Conservation (phyloP, 176 grass and related monocot genomes). For the Tillandsia fasciculata region DNA sequence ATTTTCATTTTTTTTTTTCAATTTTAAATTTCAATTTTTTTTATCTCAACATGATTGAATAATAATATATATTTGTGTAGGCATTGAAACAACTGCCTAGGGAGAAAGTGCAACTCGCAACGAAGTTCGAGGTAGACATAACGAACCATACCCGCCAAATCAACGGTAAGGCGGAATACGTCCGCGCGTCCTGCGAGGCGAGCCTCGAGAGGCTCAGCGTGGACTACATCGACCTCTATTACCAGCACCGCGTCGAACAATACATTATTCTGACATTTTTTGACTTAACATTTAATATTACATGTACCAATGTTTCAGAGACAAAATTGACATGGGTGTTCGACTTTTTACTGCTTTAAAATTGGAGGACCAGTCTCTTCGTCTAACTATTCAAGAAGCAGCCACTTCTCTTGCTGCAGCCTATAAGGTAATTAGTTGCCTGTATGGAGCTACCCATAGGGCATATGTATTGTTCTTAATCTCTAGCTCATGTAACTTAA, state of each 20-base stretch:
- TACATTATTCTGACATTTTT: conserved; percentile 12
- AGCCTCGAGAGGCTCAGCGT: conserved; percentile 53
- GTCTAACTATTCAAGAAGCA: conserved; percentile 69
- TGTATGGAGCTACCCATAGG: neutral
- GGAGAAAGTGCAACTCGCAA: conserved; percentile 19
- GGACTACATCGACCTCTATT: conserved; percentile 66
- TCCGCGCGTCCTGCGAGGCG: conserved; percentile 57
- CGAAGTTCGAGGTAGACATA: conserved; percentile 14
- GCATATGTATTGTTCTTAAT: neutral
- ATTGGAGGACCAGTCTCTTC: conserved; percentile 69
- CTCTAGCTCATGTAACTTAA: no score
- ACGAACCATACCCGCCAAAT: neutral
- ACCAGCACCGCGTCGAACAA: conserved; percentile 67
- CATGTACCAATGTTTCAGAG: conserved; percentile 35
- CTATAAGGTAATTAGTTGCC: conserved; percentile 57
- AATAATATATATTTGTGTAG: neutral
- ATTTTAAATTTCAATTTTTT: no score
- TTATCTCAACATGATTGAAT: no score
- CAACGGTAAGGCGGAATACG: conserved; percentile 32
- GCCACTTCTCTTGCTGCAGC: conserved; percentile 72
- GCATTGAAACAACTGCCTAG: conserved; percentile 18
- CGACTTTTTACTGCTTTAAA: conserved; percentile 83
- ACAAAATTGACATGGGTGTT: conserved; percentile 90
- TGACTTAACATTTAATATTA: conserved; percentile 13
- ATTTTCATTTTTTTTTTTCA: no score